These are phyloP conservation scores for Blastomyces gilchristii DNA, from an alignment of 2,329 filamentous ascomycete species.

Conservation along the genomic window DNA sequence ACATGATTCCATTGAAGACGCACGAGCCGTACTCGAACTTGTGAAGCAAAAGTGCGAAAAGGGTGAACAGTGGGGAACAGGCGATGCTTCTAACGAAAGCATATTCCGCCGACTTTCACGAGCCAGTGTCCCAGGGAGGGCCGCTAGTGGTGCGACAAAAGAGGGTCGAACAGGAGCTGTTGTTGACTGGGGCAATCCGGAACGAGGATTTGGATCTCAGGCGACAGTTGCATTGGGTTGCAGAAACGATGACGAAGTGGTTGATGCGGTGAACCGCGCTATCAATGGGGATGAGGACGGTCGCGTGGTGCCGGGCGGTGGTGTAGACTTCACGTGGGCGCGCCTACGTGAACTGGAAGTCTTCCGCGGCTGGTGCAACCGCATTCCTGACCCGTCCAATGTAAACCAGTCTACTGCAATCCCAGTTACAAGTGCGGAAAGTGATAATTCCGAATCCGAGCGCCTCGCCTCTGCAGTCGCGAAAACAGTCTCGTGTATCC, in stretches of 20 bases:
- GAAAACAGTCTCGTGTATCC: slow-evolving; percentile 43
- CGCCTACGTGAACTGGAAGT: slow-evolving; percentile 53
- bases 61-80: slow-evolving; percentile 73
- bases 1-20: slow-evolving; percentile 89
- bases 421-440: slow-evolving; percentile 17
- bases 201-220: slow-evolving; percentile 48
- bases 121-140: slow-evolving; percentile 33
- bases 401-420: slow-evolving; percentile 27
- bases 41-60: slow-evolving; percentile 94
- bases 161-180: slow-evolving; percentile 44
- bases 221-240: slow-evolving; percentile 49
- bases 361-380: slow-evolving; percentile 50
- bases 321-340: slow-evolving; percentile 54
- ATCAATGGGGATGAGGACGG: slow-evolving; percentile 40
- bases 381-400: slow-evolving; percentile 39
- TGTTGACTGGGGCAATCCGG: slow-evolving; percentile 81
- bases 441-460: slow-evolving; percentile 12
- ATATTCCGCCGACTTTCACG: slow-evolving; percentile 74
- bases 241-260: slow-evolving; percentile 47
- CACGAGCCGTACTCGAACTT: slow-evolving; percentile 79
- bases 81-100: slow-evolving; percentile 69
- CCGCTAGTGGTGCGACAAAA: slow-evolving; percentile 9
- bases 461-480: slow-evolving; percentile 39
- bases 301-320: slow-evolving; percentile 38
- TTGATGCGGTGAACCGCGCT: slow-evolving; percentile 45